These are phyloP conservation scores for Aspergillus sclerotiicarbonarius DNA, from an alignment of 495 filamentous ascomycete genomes.

Conservation along the genomic window DNA sequence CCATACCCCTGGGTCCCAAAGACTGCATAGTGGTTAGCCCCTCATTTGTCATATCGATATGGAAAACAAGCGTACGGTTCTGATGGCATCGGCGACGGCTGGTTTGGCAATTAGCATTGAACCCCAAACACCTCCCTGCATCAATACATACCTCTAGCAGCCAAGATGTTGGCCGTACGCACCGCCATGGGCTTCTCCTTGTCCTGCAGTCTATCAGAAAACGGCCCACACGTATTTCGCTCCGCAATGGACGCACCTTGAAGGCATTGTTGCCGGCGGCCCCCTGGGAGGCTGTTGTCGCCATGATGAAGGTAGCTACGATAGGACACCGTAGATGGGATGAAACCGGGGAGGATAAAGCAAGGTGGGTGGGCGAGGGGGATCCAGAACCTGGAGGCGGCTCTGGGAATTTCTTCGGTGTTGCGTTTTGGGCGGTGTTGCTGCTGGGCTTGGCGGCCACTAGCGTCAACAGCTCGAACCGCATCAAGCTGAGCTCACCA, in stretches of 20 bases:
- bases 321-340: constrained; percentile 30
- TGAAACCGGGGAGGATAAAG: constrained; percentile 16
- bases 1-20: constrained; percentile 78
- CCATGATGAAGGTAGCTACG: constrained; percentile 55
- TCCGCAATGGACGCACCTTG: constrained; percentile 56
- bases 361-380: constrained; percentile 15
- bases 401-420: constrained; percentile 49
- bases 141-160: constrained; percentile 76
- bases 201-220: constrained; percentile 64
- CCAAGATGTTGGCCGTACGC: constrained; percentile 90
- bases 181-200: constrained; percentile 99
- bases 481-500: constrained; percentile 35
- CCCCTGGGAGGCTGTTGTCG: constrained; percentile 55
- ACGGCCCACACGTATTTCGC: constrained; percentile 33
- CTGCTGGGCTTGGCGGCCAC: constrained; percentile 44
- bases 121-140: constrained; percentile 4
- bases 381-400: constrained; percentile 29
- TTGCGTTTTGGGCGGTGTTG: constrained; percentile 56
- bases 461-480: constrained; percentile 35
- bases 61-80: constrained; percentile 58
- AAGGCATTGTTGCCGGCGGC: constrained; percentile 70
- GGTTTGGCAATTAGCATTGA: constrained; percentile 12
- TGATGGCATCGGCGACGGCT: constrained; percentile 96
- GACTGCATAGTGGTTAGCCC: constrained; percentile 54
- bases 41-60: constrained; percentile 33